Percentiles rank a stretch among this genome's conserved stretches.
Evolutionary conservation across 495 filamentous ascomycete species (phyloP).

Genomic region (Penicillium manginii): DNA sequence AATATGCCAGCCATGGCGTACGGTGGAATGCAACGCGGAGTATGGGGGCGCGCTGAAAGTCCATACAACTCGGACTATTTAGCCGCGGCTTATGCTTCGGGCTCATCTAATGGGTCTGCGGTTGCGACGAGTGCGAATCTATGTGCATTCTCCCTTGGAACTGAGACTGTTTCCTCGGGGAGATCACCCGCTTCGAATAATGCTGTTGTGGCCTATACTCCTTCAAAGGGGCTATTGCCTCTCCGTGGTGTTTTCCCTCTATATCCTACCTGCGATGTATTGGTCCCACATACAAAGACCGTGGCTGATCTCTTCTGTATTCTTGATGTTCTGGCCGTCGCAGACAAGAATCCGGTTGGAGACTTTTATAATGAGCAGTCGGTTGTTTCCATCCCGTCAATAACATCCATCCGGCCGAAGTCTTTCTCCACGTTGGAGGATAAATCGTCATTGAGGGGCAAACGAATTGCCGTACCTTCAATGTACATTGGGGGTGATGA

Average conservation of each 20-base stretch:
- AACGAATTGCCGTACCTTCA: constrained; percentile 35
- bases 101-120: constrained; percentile 44
- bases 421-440: constrained; percentile 27
- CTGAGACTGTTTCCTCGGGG: constrained; percentile 44
- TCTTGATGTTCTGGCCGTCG: constrained; percentile 36
- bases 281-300: constrained; percentile 42
- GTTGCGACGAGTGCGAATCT: constrained; percentile 41
- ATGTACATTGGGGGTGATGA: constrained; percentile 41
- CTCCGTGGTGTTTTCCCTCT: constrained; percentile 41
- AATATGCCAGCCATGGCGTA: constrained; percentile 50
- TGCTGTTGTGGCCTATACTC: constrained; percentile 41
- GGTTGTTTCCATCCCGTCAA: constrained; percentile 30
- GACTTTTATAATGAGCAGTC: constrained; percentile 43
- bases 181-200: constrained; percentile 44
- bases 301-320: constrained; percentile 36
- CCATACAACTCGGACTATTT: constrained; percentile 38
- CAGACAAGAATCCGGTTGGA: constrained; percentile 28
- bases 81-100: constrained; percentile 41
- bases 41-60: constrained; percentile 41
- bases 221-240: constrained; percentile 39
- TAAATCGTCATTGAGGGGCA: constrained; percentile 26
- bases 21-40: constrained; percentile 46
- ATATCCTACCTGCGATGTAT: constrained; percentile 41
- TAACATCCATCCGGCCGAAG: constrained; percentile 28
- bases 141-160: constrained; percentile 42